phyloP scores from a whole-genome alignment of 2,329 filamentous ascomycete species.

The Sclerotinia sclerotiorum region DNA sequence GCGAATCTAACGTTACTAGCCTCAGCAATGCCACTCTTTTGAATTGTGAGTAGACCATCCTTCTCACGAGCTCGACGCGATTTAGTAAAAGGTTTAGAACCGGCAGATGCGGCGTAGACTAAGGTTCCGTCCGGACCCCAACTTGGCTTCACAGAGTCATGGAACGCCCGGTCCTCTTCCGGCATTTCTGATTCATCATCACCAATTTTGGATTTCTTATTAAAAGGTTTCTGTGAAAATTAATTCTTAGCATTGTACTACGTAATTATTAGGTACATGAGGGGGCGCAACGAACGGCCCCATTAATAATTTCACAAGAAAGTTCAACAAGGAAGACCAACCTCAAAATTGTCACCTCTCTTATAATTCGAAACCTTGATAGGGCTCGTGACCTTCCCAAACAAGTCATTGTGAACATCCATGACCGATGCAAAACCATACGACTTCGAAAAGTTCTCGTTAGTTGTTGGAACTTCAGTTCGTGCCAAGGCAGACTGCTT shows the following conservation, averaged over 20 bases:
- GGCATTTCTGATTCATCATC: slow-evolving; percentile 61
- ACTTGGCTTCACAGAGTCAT: slow-evolving; percentile 71
- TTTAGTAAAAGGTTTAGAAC: slow-evolving; percentile 39
- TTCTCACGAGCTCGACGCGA: slow-evolving; percentile 36
- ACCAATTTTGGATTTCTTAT: slow-evolving; percentile 71
- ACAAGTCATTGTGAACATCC: slow-evolving; percentile 94
- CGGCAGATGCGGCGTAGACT: slow-evolving; percentile 57
- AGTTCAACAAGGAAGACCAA: slow-evolving; percentile 61
- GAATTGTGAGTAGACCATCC: slow-evolving; percentile 53
- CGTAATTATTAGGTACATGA: slow-evolving; percentile 41
- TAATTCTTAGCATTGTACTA: slow-evolving; percentile 49
- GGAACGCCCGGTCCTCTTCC: slow-evolving; percentile 64
- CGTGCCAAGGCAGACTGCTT: slow-evolving; percentile 54
- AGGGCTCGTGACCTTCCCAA: slow-evolving; percentile 67
- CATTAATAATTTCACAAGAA: slow-evolving; percentile 28
- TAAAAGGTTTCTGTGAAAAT: slow-evolving; percentile 75
- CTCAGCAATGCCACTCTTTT: slow-evolving; percentile 59
- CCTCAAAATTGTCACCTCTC: slow-evolving; percentile 78
- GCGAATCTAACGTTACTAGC: slow-evolving; percentile 64
- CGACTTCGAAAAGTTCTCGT: slow-evolving; percentile 41
- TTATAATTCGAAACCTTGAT: slow-evolving; percentile 54
- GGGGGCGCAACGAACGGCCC: slow-evolving; percentile 39
- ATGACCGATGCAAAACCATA: slow-evolving; percentile 83
- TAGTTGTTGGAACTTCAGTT: slow-evolving; percentile 43
- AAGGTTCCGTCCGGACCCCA: slow-evolving; percentile 77